phyloP scores from a whole-genome alignment of 306 rosid species.

The Prunus dulcis region DNA sequence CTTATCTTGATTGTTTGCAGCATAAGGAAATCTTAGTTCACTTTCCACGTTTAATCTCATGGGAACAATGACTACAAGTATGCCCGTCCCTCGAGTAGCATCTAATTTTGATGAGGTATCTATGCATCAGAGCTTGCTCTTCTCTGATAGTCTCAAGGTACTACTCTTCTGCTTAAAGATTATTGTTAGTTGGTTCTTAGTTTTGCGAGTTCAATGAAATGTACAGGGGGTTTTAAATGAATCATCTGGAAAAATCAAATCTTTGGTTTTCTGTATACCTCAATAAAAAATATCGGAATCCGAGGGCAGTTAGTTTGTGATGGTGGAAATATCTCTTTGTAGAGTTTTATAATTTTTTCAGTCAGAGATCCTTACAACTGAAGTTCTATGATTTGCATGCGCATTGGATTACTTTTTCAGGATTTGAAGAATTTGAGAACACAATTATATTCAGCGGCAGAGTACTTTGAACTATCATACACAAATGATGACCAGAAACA shows the following conservation, averaged over 20 bases:
- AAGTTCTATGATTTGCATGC: slow-evolving; percentile 16
- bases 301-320: not conserved
- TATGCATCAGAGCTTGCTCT: slow-evolving; percentile 92
- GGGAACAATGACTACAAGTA: slow-evolving; percentile 58
- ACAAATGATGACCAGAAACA: slow-evolving; percentile 94
- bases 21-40: slow-evolving; percentile 33
- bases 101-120: slow-evolving; percentile 92
- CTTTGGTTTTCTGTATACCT: slow-evolving; percentile 4
- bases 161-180: not conserved
- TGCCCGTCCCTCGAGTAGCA: slow-evolving; percentile 49
- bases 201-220: not conserved
- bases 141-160: slow-evolving; percentile 94
- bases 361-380: not conserved
- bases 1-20: slow-evolving; percentile 9
- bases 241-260: not conserved
- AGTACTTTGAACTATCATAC: slow-evolving; percentile 92
- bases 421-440: slow-evolving; percentile 91
- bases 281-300: not conserved
- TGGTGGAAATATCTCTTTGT: not conserved
- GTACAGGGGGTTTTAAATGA: not conserved
- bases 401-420: slow-evolving; percentile 39
- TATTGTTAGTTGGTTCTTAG: not conserved
- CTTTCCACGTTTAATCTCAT: slow-evolving; percentile 16
- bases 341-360: slow-evolving; percentile 4
- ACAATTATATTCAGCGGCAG: slow-evolving; percentile 96